Evolutionary conservation across 75 land plant species (phyloP), one percentile per base, ranked within the genome.

Genomic region (Cupressus sempervirens): DNA sequence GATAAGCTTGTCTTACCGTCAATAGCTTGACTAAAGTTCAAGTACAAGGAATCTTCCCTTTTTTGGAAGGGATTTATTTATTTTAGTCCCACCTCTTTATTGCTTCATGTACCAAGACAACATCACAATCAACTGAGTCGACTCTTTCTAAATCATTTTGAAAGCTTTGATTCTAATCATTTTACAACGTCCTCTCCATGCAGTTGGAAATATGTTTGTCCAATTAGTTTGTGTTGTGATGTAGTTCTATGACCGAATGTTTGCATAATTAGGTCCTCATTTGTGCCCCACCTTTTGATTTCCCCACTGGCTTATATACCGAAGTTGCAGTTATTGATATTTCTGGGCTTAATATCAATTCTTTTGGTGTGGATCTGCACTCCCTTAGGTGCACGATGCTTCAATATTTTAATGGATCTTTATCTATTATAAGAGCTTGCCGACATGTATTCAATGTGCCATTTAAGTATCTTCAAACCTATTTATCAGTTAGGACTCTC

Each of bases 171-270:
- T 77, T 90, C 88, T 48, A 95, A 77, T 12, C 83, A 82, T 62
- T 90, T 89, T 52, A 91, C 88, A 11, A 95, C 84, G 82, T 91
- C 93, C 83, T 93, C 92, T 26, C 92, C 92, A 86, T 93, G 90
- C 48, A 84, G 70, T 18, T 87, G 84, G 7, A 68, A 76, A 76
- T 95, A 95, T 32, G 91, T 68, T 53, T 87, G 67, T 29, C 88
- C 84, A 76, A 95, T 92, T 45, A 48, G 73, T 65, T 76, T 88
- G 29, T 91, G 87, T 84, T 95, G 96, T 29, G 76, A 81, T 40
- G 89, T 90, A 87, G 83, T 92, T 46, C 96, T 88, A 70, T 94
- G 96, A 18, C 89, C 96, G 40, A 95, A 79, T 11, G 94, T 93
- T 14, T 89, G 84, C 68, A 95, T 91, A 84, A 94, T 88, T 83